Percentiles rank a stretch among this genome's conserved stretches.
phyloP scores from a whole-genome alignment of 352 stramenopile species.

The Globisporangium sylvaticum region DNA sequence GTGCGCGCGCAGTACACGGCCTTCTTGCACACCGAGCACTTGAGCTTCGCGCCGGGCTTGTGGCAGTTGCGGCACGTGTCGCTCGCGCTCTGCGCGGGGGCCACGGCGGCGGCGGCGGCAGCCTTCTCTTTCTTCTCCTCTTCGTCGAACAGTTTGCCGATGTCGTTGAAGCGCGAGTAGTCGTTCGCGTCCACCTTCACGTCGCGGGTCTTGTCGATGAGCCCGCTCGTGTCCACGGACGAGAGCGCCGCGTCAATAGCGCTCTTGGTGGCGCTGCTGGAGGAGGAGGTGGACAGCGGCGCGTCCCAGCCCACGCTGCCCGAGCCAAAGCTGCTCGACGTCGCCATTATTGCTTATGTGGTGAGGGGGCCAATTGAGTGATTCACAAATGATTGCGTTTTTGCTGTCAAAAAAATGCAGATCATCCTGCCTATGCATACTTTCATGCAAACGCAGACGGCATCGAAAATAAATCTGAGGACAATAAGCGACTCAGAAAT shows the following conservation, averaged over 20 bases:
- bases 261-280: neutral
- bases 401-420: too few relatives aligned
- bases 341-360: neutral
- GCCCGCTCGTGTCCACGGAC: slow-evolving; percentile 31
- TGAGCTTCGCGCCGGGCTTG: slow-evolving; percentile 72
- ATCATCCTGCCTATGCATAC: too few relatives aligned
- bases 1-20: slow-evolving; percentile 73
- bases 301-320: slow-evolving; percentile 50
- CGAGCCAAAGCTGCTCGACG: neutral
- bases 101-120: slow-evolving; percentile 1
- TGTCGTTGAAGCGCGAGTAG: slow-evolving; percentile 85
- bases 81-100: neutral
- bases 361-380: neutral
- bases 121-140: slow-evolving; percentile 23
- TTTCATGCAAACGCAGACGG: too few relatives aligned
- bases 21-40: slow-evolving; percentile 88
- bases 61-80: slow-evolving; percentile 76
- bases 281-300: slow-evolving; percentile 20
- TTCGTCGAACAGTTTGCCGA: slow-evolving; percentile 44
- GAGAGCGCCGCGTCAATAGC: neutral
- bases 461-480: too few relatives aligned
- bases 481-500: neutral
- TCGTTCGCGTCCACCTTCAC: slow-evolving; percentile 79
- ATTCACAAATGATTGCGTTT: neutral
- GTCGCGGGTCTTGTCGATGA: slow-evolving; percentile 62